Conservation (phyloP, 169 alveolate species). For the Eimeria zaria region DNA sequence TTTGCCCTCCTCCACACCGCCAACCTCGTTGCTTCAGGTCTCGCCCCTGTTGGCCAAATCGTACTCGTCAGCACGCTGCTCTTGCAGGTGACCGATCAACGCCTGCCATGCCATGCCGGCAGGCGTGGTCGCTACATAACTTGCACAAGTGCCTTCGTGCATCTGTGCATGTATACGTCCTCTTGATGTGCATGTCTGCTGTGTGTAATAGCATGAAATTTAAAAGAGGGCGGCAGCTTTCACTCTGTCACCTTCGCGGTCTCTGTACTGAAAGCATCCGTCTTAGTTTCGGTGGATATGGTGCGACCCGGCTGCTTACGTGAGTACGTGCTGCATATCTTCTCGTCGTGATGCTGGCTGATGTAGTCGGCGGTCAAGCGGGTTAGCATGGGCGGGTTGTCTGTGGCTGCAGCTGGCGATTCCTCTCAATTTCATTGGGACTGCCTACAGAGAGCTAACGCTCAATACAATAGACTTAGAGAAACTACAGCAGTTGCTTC, state of each 20-base stretch:
- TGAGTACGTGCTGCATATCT: background rate
- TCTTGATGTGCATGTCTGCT: background rate
- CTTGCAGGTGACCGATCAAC: constrained; percentile 70
- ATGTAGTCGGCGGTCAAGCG: background rate
- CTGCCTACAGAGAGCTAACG: constrained; percentile 86
- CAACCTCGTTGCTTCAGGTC: constrained; percentile 85
- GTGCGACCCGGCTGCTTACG: background rate
- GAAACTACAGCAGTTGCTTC: constrained; percentile 50
- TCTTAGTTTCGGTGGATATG: background rate
- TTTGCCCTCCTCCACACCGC: constrained; percentile 85
- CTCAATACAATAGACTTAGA: constrained; percentile 86
- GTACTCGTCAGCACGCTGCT: constrained; percentile 87
- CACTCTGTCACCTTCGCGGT: background rate
- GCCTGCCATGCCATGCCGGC: background rate
- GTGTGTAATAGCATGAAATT: background rate
- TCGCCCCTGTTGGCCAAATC: constrained; percentile 87
- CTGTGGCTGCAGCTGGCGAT: constrained; percentile 86
- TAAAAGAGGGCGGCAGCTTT: background rate
- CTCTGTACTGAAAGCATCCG: background rate
- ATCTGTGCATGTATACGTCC: background rate
- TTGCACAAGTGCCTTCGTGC: background rate
- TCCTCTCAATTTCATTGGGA: constrained; percentile 88
- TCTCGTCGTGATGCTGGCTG: background rate
- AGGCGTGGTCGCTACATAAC: background rate
- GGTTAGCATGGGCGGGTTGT: background rate